Evolutionary conservation across 2,329 filamentous ascomycete species (phyloP).

Genomic region (Proliferodiscus dingleyae): DNA sequence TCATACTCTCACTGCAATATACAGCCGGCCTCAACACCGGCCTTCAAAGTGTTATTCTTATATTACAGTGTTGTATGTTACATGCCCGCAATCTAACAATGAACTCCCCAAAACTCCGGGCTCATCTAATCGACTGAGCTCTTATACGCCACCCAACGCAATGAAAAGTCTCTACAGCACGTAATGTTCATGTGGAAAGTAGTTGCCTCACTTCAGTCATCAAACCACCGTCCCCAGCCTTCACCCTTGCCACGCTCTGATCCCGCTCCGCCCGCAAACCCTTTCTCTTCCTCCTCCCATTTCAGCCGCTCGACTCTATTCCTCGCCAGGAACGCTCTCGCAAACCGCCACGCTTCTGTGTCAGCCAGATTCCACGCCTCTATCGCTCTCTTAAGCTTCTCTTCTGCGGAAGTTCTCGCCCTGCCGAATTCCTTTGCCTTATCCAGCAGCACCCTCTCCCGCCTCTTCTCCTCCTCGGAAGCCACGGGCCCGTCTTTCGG

Average conservation of each 20-base stretch:
- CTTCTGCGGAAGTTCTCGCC: slow-evolving; percentile 40
- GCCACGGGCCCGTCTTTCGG: slow-evolving; percentile 46
- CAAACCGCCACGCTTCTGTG: slow-evolving; percentile 73
- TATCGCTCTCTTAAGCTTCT: slow-evolving; percentile 48
- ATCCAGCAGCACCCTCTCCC: slow-evolving; percentile 52
- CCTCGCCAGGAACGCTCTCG: slow-evolving; percentile 61
- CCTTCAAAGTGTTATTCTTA: slow-evolving; percentile 5
- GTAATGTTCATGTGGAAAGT: neutral
- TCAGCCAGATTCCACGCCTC: slow-evolving; percentile 68
- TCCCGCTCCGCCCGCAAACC: slow-evolving; percentile 59
- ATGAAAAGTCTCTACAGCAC: neutral
- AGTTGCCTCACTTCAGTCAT: too few relatives aligned
- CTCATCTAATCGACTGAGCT: slow-evolving; percentile 2
- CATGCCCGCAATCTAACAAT: slow-evolving; percentile 9
- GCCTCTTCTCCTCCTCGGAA: slow-evolving; percentile 46
- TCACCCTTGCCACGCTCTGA: slow-evolving; percentile 24
- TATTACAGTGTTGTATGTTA: slow-evolving; percentile 11
- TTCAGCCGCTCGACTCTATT: slow-evolving; percentile 55
- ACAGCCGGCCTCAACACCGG: slow-evolving; percentile 11
- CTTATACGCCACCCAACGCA: slow-evolving; percentile 3
- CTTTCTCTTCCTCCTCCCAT: slow-evolving; percentile 67
- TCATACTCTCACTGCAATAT: slow-evolving; percentile 1
- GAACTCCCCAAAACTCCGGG: slow-evolving; percentile 2
- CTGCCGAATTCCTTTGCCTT: slow-evolving; percentile 46
- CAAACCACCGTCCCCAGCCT: slow-evolving; percentile 30